A percentile compares a stretch with the other conserved stretches of the same genome.
phyloP scores from a whole-genome alignment of 2,329 filamentous ascomycete species.

The Fusarium virguliforme region DNA sequence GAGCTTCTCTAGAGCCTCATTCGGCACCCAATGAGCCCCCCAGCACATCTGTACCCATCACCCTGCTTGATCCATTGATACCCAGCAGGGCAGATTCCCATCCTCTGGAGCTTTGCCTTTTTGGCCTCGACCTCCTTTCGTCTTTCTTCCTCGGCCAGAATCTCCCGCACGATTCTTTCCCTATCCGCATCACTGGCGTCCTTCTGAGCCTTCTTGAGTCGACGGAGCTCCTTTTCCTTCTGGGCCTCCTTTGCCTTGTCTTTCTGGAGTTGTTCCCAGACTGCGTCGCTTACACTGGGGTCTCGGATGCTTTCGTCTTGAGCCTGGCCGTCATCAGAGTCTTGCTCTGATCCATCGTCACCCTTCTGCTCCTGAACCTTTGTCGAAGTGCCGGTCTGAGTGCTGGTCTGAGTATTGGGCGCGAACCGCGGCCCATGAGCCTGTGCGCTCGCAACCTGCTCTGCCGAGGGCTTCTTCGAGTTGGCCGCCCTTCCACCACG shows the following conservation, averaged over 20 bases:
- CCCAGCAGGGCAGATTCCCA: constrained; percentile 72
- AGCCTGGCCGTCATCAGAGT: neutral
- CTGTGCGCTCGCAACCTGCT: neutral
- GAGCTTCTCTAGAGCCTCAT: constrained; percentile 29
- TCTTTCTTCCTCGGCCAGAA: constrained; percentile 55
- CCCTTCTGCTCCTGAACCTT: neutral
- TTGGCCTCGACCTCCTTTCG: constrained; percentile 58
- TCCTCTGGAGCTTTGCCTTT: constrained; percentile 65
- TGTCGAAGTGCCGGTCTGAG: neutral
- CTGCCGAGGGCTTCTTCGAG: constrained; percentile 1
- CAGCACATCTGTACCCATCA: constrained; percentile 74
- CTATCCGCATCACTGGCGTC: constrained; percentile 52
- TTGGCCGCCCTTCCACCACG: constrained; percentile 30
- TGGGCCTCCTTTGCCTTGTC: constrained; percentile 62
- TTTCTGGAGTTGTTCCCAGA: constrained; percentile 73
- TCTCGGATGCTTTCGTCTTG: constrained; percentile 62
- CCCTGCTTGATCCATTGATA: constrained; percentile 74
- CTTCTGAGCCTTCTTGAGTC: constrained; percentile 53
- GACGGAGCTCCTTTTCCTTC: constrained; percentile 57
- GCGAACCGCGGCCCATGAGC: rapidly evolving
- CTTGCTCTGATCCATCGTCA: constrained; percentile 4
- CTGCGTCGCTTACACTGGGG: constrained; percentile 70
- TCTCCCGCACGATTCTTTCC: constrained; percentile 56
- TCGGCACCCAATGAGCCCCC: constrained; percentile 66
- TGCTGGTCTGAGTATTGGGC: neutral